phyloP scores from a whole-genome alignment of 108 stramenopile species.

The Aureococcus anophagefferens region DNA sequence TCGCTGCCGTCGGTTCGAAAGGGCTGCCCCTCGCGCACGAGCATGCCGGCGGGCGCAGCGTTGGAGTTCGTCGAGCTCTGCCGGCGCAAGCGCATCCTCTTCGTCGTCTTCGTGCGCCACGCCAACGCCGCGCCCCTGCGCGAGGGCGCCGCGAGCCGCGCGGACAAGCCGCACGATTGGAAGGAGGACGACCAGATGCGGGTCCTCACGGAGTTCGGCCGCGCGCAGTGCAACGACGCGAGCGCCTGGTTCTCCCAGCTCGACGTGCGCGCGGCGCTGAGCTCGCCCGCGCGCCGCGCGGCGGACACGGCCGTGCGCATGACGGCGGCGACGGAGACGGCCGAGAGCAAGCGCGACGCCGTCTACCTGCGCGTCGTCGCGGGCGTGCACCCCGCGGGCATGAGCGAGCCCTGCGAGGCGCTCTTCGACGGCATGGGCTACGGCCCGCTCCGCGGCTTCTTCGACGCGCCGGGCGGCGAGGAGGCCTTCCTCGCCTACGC shows the following conservation, averaged over 20 bases:
- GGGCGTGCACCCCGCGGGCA: constrained; percentile 5
- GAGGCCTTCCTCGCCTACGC: constrained; percentile 14
- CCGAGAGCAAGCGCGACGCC: neutral
- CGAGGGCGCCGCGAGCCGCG: neutral
- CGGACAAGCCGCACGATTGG: constrained; percentile 11
- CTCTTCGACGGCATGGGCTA: constrained; percentile 12
- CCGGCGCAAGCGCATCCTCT: neutral
- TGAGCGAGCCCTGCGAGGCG: constrained; percentile 7
- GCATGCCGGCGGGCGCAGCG: neutral
- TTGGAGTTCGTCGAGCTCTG: neutral
- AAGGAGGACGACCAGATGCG: constrained; percentile 13
- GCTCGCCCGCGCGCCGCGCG: constrained; percentile 1
- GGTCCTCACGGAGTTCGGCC: neutral
- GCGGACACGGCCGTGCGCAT: constrained; percentile 9
- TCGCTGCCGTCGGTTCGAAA: no score
- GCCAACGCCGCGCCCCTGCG: neutral
- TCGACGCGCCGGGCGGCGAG: constrained; percentile 8
- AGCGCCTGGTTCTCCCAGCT: constrained; percentile 1
- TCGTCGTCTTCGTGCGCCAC: neutral
- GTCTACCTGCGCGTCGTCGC: constrained; percentile 7
- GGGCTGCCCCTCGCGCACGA: no score
- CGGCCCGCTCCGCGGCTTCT: constrained; percentile 6
- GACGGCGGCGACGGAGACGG: neutral
- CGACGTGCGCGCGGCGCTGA: constrained; percentile 1
- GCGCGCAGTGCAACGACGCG: constrained; percentile 3